Evolutionary conservation across 2,329 filamentous ascomycete genomes (phyloP).

Genomic region (Ophiostoma sp.): DNA sequence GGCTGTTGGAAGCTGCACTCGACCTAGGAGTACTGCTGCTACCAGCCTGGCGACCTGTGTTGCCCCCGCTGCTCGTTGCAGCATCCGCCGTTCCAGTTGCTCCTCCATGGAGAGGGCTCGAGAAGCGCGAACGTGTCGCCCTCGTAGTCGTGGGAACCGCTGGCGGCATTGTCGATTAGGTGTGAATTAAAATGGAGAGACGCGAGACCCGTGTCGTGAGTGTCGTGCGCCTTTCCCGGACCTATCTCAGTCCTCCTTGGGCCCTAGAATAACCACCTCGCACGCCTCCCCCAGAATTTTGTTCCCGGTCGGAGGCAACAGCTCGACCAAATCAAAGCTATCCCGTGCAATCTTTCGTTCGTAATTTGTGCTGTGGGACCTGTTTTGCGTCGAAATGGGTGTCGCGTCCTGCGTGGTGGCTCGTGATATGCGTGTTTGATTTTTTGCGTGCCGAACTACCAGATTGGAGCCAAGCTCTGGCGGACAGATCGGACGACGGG

Average conservation of each 20-base stretch:
- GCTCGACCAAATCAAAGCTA: not conserved
- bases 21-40: slow-evolving; percentile 10
- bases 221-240: slow-evolving; percentile 1
- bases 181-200: not conserved
- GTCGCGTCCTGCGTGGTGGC: not conserved
- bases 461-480: not conserved
- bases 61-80: slow-evolving; percentile 19
- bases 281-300: slow-evolving; percentile 2
- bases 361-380: not conserved
- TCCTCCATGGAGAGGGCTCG: slow-evolving; percentile 49
- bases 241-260: not conserved
- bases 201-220: not conserved
- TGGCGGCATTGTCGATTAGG: slow-evolving; percentile 29
- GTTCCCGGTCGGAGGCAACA: not conserved
- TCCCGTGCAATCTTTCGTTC: not conserved
- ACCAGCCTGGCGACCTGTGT: not conserved
- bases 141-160: slow-evolving; percentile 49
- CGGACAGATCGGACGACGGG: not conserved
- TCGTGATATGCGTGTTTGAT: slow-evolving; percentile 17
- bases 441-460: not conserved
- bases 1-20: slow-evolving; percentile 30
- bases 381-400: not conserved
- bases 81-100: slow-evolving; percentile 29
- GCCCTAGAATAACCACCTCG: not conserved
- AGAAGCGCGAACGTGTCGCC: slow-evolving; percentile 57